Conservation (phyloP, 2,329 filamentous ascomycete genomes). For the Phyllosticta ampelicida region DNA sequence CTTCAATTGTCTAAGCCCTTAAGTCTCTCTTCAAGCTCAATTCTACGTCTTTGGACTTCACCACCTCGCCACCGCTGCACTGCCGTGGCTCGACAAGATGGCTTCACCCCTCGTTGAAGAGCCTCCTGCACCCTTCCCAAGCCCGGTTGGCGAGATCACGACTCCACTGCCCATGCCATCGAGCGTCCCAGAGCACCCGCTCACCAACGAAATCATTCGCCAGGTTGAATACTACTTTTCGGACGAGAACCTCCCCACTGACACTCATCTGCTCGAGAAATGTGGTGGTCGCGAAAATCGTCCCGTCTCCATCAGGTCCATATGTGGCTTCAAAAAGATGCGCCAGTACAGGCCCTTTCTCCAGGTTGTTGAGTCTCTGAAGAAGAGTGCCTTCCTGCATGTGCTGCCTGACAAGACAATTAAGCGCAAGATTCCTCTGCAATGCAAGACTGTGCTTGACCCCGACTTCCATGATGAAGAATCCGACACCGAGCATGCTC, state of each 20-base stretch:
- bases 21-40: not conserved
- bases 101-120: not conserved
- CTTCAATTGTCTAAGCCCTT: too few relatives aligned
- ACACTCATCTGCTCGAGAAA: conserved; percentile 32
- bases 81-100: not conserved
- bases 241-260: conserved; percentile 35
- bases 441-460: conserved; percentile 21
- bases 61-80: not conserved
- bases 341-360: conserved; percentile 30
- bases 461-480: not conserved
- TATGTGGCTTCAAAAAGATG: conserved; percentile 38
- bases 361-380: conserved; percentile 31
- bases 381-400: conserved; percentile 32
- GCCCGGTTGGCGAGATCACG: not conserved
- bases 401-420: conserved; percentile 33
- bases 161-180: not conserved
- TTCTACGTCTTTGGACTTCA: not conserved
- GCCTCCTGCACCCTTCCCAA: not conserved
- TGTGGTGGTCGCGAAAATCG: conserved; percentile 31
- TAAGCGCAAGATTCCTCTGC: conserved; percentile 32
- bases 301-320: conserved; percentile 33
- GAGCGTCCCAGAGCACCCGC: conserved; percentile 11
- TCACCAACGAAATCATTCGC: conserved; percentile 13
- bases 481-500: conserved; percentile 12
- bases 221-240: conserved; percentile 42